Evolutionary conservation across 305 asterid genomes (phyloP), one percentile per base, ranked within the genome.

Genomic region (Rubia balearica): DNA sequence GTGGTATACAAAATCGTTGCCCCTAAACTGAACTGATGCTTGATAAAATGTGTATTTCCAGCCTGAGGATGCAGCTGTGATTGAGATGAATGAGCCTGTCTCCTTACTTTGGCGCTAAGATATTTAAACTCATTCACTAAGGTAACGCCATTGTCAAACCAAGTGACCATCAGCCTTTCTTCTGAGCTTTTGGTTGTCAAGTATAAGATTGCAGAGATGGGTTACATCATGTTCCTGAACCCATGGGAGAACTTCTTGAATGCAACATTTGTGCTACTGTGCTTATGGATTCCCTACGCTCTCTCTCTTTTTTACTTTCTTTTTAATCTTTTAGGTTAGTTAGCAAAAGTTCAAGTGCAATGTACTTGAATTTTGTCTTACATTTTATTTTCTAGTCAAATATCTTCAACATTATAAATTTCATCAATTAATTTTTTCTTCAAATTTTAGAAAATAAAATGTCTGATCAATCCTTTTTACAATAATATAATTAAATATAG

Each of bases 181-280:
- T 83, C 98, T 0, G 97, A 91, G 84, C 96, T 88, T 69, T 97
- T 91, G 56, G 96, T 89, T 76, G 96, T 93, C 0, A 97, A 89
- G 83, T 89, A 93, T 87, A 93, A 89, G 91, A 86, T 93, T 80
- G 97, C 96, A 3, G 97, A 93, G 81, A 91, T 93, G 97, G 98
- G 98, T 27, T 86, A 93, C 76, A 70, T 93, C 27, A 85, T 96
- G 71, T 93, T 85, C 80, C n/a, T n/a, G n/a, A n/a, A n/a, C n/a
- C 85, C 95, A 88, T 85, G 75, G 66, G 66, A 67, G 64, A 69
- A 62, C n/a, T 74, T 70, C 11, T 10, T 53, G 59, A n/a, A n/a
- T 53, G 59, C 59, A 53, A 7, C 59, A 53, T 30, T n/a, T 53
- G 59, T 53, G 59, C 2, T 53, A 1, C 3, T 17, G 57, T 51